Evolutionary conservation across 2,329 filamentous ascomycete genomes (phyloP).

Genomic region (Pseudogymnoascus sp.): DNA sequence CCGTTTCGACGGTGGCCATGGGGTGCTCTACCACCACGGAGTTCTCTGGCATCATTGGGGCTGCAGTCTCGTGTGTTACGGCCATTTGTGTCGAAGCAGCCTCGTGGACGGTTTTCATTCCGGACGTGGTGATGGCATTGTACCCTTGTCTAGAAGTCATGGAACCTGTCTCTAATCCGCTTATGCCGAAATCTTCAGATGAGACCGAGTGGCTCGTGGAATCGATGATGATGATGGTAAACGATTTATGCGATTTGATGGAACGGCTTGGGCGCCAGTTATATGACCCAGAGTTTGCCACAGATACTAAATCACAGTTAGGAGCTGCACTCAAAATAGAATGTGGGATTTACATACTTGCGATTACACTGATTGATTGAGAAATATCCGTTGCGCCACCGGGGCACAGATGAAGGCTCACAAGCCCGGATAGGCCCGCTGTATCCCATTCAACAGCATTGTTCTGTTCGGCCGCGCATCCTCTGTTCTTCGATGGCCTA

Average conservation of each 20-base stretch:
- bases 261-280: conserved; percentile 1
- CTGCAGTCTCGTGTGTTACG: neutral
- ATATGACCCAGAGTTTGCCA: neutral
- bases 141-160: neutral
- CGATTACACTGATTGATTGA: neutral
- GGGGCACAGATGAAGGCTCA: neutral
- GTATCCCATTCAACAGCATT: neutral
- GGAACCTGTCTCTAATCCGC: neutral
- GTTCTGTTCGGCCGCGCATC: neutral
- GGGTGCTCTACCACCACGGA: neutral
- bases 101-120: neutral
- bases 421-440: neutral
- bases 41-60: neutral
- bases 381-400: neutral
- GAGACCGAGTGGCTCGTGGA: neutral
- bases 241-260: neutral
- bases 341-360: neutral
- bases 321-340: neutral
- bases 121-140: neutral
- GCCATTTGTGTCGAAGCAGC: neutral
- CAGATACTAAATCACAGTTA: neutral
- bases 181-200: neutral
- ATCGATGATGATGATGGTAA: conserved; percentile 6
- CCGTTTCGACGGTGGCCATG: neutral
- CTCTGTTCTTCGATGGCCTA: neutral